Conservation (phyloP, 805 yeast genomes). For the Lachancea cidri region DNA sequence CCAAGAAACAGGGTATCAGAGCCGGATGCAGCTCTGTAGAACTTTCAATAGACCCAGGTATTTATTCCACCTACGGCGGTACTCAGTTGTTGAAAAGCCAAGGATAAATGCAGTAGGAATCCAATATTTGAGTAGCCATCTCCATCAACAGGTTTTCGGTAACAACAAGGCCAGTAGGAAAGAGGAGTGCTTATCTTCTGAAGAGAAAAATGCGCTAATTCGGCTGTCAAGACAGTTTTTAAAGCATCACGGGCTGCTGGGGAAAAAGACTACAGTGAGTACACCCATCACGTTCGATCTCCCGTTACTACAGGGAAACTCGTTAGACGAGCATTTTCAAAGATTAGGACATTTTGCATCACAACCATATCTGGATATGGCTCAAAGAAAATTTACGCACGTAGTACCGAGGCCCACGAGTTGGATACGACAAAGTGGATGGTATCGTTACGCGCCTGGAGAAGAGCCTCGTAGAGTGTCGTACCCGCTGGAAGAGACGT, state of each 20-base stretch:
- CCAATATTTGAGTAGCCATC: conserved; percentile 58
- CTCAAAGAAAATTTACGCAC: conserved; percentile 42
- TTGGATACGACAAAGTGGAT: conserved; percentile 67
- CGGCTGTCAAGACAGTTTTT: conserved; percentile 59
- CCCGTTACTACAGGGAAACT: conserved; percentile 68
- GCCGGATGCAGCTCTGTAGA: background rate
- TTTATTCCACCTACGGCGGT: conserved; percentile 4
- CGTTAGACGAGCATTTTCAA: conserved; percentile 82
- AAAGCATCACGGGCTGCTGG: conserved; percentile 57
- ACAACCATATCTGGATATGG: conserved; percentile 50
- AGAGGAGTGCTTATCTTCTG: conserved; percentile 16
- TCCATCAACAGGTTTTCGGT: conserved; percentile 57
- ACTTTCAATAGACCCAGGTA: background rate
- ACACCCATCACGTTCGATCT: conserved; percentile 56
- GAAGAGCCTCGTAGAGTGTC: conserved; percentile 50
- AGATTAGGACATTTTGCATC: conserved; percentile 56
- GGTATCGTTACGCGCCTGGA: conserved; percentile 68
- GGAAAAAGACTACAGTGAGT: conserved; percentile 60
- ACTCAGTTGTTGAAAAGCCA: conserved; percentile 37
- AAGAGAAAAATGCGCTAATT: conserved; percentile 34
- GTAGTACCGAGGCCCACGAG: conserved; percentile 39
- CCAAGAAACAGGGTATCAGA: background rate
- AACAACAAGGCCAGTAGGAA: conserved; percentile 24
- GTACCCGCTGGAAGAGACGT: conserved; percentile 63
- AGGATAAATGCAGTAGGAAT: conserved; percentile 74